phyloP scores from a whole-genome alignment of 2,329 filamentous ascomycete genomes.

The Pseudogymnoascus sp. region DNA sequence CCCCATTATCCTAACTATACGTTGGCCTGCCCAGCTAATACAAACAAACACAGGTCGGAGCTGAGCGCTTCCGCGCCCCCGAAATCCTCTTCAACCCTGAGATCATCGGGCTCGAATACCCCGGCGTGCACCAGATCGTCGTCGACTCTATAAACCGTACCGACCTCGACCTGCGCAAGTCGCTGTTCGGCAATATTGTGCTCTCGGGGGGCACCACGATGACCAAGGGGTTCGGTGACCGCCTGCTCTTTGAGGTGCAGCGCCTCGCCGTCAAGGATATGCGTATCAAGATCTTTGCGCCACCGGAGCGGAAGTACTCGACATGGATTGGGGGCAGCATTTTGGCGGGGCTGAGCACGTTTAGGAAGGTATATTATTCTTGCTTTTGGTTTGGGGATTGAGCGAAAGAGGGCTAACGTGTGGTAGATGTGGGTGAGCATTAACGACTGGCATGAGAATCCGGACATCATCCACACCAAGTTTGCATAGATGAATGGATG shows the following conservation, averaged over 20 bases:
- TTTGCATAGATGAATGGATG: conserved; percentile 57
- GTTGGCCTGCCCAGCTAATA: not conserved
- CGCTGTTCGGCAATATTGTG: conserved; percentile 93
- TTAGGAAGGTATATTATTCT: conserved; percentile 71
- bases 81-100: conserved; percentile 98
- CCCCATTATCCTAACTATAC: not conserved
- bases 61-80: conserved; percentile 89
- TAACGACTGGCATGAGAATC: conserved; percentile 99
- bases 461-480: conserved; percentile 97
- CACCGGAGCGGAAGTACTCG: conserved; percentile 94
- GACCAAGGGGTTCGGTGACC: conserved; percentile 93
- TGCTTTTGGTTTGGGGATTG: conserved; percentile 11
- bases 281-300: conserved; percentile 98
- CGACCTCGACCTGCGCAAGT: conserved; percentile 90
- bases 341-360: conserved; percentile 90
- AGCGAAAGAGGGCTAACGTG: conserved; percentile 14
- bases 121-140: conserved; percentile 94
- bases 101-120: conserved; percentile 93
- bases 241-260: conserved; percentile 86
- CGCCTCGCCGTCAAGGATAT: conserved; percentile 94
- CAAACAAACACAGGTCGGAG: conserved; percentile 57
- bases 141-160: conserved; percentile 93
- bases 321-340: conserved; percentile 99
- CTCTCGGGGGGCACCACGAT: conserved; percentile 92
- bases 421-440: conserved; percentile 97